A percentile compares a stretch with the other conserved stretches of the same genome.
Evolutionary conservation across 768 basidiomycete species (phyloP).

Genomic region (Albatrellus ellisii): DNA sequence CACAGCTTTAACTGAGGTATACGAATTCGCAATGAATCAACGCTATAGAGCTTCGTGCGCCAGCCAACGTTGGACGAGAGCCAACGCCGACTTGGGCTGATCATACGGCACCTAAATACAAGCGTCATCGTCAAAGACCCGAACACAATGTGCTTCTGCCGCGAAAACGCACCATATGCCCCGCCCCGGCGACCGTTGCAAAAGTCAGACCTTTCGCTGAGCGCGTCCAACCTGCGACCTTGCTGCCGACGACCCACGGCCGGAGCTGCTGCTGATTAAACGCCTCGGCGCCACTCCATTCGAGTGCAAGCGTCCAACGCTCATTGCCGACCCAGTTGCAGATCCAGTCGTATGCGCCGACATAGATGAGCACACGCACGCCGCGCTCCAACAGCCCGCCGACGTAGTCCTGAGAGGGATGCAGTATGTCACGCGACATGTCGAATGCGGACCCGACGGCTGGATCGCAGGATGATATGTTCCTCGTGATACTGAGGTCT

Average conservation of each 20-base stretch:
- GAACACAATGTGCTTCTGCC: no score
- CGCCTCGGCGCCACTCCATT: slow-evolving; percentile 43
- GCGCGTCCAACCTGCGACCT: slow-evolving; percentile 40
- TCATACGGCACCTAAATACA: slow-evolving; percentile 42
- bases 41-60: slow-evolving; percentile 12
- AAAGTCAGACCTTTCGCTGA: slow-evolving; percentile 45
- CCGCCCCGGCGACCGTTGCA: slow-evolving; percentile 47
- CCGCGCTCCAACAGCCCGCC: slow-evolving; percentile 40
- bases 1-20: no score
- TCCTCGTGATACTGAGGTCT: slow-evolving; percentile 27
- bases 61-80: slow-evolving; percentile 37
- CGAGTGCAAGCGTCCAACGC: slow-evolving; percentile 40
- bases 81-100: slow-evolving; percentile 41
- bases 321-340: slow-evolving; percentile 58
- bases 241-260: slow-evolving; percentile 43
- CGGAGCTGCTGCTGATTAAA: slow-evolving; percentile 31
- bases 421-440: slow-evolving; percentile 26
- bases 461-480: slow-evolving; percentile 28
- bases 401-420: slow-evolving; percentile 27
- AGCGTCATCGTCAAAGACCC: not conserved
- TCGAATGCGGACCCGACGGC: slow-evolving; percentile 37
- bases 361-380: slow-evolving; percentile 39
- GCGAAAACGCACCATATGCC: slow-evolving; percentile 47
- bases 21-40: no score
- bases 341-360: slow-evolving; percentile 41